These are phyloP conservation scores for Pythium grandisporangium DNA, from an alignment of 352 stramenopile genomes.

Conservation along the genomic window DNA sequence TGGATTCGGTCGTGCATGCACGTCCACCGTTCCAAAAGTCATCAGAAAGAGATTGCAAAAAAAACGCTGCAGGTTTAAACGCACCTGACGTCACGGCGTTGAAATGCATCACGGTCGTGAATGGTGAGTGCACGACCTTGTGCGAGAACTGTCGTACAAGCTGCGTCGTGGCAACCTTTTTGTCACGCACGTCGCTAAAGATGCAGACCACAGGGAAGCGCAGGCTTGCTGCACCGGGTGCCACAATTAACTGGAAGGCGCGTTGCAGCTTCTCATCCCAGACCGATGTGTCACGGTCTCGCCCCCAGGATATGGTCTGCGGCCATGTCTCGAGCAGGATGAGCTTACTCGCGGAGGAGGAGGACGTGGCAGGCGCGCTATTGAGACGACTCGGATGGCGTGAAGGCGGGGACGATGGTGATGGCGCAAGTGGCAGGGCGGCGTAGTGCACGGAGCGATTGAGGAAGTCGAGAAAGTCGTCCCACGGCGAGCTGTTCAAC, in stretches of 20 bases:
- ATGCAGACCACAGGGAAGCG: slow-evolving; percentile 66
- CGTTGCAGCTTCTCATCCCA: slow-evolving; percentile 49
- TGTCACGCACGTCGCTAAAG: slow-evolving; percentile 74
- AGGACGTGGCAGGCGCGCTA: not conserved
- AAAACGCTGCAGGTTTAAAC: no score
- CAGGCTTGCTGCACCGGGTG: slow-evolving; percentile 18
- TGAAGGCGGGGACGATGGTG: not conserved
- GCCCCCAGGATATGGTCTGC: slow-evolving; percentile 25
- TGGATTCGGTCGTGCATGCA: no score
- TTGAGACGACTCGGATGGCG: slow-evolving; percentile 3
- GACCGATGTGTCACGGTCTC: slow-evolving; percentile 13
- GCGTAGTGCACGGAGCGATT: slow-evolving; percentile 57
- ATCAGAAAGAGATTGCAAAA: no score
- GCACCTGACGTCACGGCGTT: slow-evolving; percentile 73
- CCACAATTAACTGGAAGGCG: slow-evolving; percentile 43
- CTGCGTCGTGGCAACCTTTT: slow-evolving; percentile 56
- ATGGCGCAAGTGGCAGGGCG: slow-evolving; percentile 31
- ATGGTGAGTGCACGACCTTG: slow-evolving; percentile 53
- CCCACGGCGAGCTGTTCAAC: slow-evolving; percentile 32
- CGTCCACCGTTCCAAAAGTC: no score
- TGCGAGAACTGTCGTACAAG: slow-evolving; percentile 56
- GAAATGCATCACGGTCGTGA: slow-evolving; percentile 66
- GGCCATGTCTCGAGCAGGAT: slow-evolving; percentile 77
- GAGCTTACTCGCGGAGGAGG: slow-evolving; percentile 21
- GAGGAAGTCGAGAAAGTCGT: slow-evolving; percentile 80